A percentile compares a stretch with the other conserved stretches of the same genome.
Evolutionary conservation across 257 asterid genomes (phyloP).

Genomic region (Scutellaria barbata): DNA sequence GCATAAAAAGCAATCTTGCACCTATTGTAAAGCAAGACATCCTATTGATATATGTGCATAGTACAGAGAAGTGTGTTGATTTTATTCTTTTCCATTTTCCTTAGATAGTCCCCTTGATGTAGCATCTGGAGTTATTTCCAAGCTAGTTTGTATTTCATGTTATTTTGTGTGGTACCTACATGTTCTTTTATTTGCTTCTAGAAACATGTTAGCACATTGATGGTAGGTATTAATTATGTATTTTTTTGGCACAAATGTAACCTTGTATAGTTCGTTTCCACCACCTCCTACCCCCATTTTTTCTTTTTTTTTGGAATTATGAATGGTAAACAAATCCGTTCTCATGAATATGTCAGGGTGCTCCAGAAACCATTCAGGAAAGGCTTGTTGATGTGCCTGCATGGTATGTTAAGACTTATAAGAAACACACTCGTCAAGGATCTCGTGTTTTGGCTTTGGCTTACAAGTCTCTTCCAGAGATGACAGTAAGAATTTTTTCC

Average conservation of each 20-base stretch:
- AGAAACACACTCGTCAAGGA: slow-evolving; percentile 97
- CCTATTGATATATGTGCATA: neutral
- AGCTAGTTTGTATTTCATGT: slow-evolving; percentile 13
- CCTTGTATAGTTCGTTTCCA: no score
- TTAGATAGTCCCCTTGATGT: neutral
- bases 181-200: slow-evolving; percentile 24
- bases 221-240: neutral
- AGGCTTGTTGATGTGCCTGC: slow-evolving; percentile 87
- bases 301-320: neutral
- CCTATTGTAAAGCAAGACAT: slow-evolving; percentile 3
- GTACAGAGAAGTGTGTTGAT: neutral
- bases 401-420: slow-evolving; percentile 74
- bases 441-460: slow-evolving; percentile 98
- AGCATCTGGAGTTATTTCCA: neutral
- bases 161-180: slow-evolving; percentile 13
- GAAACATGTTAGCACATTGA: neutral
- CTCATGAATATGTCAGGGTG: slow-evolving; percentile 68
- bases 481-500: slow-evolving; percentile 70
- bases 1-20: slow-evolving; percentile 30
- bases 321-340: neutral
- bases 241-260: neutral
- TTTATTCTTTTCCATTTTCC: neutral
- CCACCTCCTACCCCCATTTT: neutral
- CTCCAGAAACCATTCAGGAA: slow-evolving; percentile 98
- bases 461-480: slow-evolving; percentile 87